Evolutionary conservation across 345 rosid genomes (phyloP).

Genomic region (Cardiospermum halicacabum): DNA sequence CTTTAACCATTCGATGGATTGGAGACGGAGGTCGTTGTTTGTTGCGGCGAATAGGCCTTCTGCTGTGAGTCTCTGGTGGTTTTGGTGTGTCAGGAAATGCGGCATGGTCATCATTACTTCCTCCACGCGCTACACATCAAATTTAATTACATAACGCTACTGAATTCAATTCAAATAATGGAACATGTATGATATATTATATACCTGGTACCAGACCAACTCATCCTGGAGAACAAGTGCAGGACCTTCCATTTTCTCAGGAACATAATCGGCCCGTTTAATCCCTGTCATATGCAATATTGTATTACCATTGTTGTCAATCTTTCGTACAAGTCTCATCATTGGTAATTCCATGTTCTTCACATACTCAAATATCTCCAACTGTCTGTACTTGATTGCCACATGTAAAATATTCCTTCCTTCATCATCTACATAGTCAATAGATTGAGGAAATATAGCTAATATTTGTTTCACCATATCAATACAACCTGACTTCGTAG

Average conservation of each 20-base stretch:
- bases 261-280: not conserved
- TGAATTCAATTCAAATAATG: no score
- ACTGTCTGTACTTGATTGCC: conserved; percentile 7
- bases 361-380: conserved; percentile 10
- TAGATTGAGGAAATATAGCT: not conserved
- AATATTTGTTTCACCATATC: conserved; percentile 15
- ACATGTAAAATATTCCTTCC: conserved; percentile 18
- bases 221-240: conserved; percentile 24
- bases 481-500: conserved; percentile 11
- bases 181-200: not conserved
- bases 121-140: conserved; percentile 5
- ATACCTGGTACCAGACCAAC: conserved; percentile 26
- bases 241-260: conserved; percentile 8
- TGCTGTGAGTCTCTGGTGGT: conserved; percentile 7
- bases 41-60: not conserved
- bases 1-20: not conserved
- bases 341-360: not conserved
- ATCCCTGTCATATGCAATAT: conserved; percentile 19
- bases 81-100: conserved; percentile 4
- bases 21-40: conserved; percentile 6
- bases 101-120: not conserved
- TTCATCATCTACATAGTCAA: not conserved
- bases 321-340: not conserved
- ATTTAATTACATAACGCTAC: not conserved
- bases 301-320: conserved; percentile 15